Evolutionary conservation across 257 asterid species (phyloP), one percentile per base, ranked within the genome.

Genomic region (Cordia subcordata): DNA sequence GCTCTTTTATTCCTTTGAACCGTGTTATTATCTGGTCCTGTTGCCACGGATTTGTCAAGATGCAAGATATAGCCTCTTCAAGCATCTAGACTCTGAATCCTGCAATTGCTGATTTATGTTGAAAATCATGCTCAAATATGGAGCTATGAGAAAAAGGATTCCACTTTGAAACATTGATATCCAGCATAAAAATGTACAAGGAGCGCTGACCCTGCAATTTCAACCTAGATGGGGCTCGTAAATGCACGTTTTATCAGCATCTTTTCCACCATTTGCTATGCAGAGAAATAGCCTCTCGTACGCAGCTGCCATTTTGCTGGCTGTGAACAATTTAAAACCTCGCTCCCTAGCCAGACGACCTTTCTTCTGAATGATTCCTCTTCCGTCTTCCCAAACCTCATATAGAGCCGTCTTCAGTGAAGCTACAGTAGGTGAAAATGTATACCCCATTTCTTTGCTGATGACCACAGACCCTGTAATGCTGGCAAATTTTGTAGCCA

Each of bases 281-380:
- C 96, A 87, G 60, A 84, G 70, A 70, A 87, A 84, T 10, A 87
- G 69, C 65, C 85, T 82, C 64, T 87, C 96, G 49, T 87, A 87
- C 3, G 96, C 96, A n/a, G 82, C 79, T 18, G 81, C 88, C 96
- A 87, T 87, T 68, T 75, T 87, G 33, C 77, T 71, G 49, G 91
- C 94, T 22, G 87, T 77, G 49, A 82, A 87, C 67, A 84, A 57
- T 63, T 71, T 70, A 62, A 82, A 56, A 16, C 84, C 86, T 66
- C 91, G 65, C 59, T 73, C 37, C 66, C 96, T 75, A 13, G 84
- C 94, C 57, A 62, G 11, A 49, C 53, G 52, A 5, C 94, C 96
- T 67, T 87, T 87, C 69, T 63, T 40, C 62, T 68, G 55, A 19
- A 84, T 72, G 21, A 72, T 37, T 11, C 3, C 68, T 63, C 78